Evolutionary conservation across 208 protist genomes (phyloP).

Genomic region (Leishmania tropica): DNA sequence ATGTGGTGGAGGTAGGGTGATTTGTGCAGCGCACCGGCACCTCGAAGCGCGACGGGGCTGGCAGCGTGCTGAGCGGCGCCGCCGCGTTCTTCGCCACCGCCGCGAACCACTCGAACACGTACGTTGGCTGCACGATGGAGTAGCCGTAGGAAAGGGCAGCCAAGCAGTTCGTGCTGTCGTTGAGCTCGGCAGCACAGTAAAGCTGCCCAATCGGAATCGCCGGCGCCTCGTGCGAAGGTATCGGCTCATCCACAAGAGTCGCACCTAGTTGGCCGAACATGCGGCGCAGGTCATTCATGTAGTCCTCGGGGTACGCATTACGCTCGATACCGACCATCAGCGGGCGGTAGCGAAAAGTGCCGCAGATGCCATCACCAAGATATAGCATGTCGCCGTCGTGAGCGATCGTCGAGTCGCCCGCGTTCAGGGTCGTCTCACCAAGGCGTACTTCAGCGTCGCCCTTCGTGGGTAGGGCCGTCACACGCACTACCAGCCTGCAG

Average conservation of each 20-base stretch:
- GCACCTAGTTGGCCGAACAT: constrained; percentile 74
- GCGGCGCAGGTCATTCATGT: constrained; percentile 49
- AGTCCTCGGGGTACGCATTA: constrained; percentile 40
- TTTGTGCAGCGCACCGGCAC: constrained; percentile 55
- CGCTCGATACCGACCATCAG: constrained; percentile 68
- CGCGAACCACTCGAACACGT: constrained; percentile 84
- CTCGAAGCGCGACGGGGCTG: constrained; percentile 60
- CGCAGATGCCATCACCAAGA: constrained; percentile 42
- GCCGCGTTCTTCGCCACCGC: constrained; percentile 58
- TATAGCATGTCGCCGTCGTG: constrained; percentile 53
- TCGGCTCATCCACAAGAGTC: constrained; percentile 52
- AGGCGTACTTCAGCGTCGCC: constrained; percentile 45
- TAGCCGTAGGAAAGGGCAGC: constrained; percentile 70
- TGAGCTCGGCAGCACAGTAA: constrained; percentile 57
- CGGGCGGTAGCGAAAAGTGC: constrained; percentile 69
- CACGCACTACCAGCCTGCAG: constrained; percentile 58
- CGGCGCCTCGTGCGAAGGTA: constrained; percentile 21
- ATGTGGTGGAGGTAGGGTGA: constrained; percentile 37
- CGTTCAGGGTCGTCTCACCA: constrained; percentile 33
- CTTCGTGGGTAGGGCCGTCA: constrained; percentile 44
- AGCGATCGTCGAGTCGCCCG: constrained; percentile 41
- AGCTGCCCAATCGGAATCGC: constrained; percentile 61
- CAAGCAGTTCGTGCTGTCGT: constrained; percentile 58
- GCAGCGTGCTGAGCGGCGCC: constrained; percentile 64
- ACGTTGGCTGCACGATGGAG: constrained; percentile 70